Conservation (phyloP, 2,329 filamentous ascomycete species). For the Allantophomopsis lycopodina region DNA sequence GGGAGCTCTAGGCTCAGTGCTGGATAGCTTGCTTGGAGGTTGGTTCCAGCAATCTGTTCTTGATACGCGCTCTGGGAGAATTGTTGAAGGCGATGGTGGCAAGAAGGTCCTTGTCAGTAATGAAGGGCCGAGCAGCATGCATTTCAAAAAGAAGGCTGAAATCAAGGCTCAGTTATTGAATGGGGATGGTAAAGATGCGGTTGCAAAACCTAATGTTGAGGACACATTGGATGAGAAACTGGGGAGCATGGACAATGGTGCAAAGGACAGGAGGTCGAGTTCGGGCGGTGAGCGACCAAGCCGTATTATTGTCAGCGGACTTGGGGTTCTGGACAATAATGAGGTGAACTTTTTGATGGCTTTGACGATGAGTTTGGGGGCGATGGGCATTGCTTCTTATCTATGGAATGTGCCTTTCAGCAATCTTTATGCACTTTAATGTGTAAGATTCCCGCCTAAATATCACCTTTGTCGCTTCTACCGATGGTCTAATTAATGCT, state of each 20-base stretch:
- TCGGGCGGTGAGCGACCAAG: conserved; percentile 37
- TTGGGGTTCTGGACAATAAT: conserved; percentile 83
- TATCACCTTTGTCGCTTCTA: no score
- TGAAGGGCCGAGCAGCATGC: conserved; percentile 14
- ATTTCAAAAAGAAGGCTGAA: conserved; percentile 20
- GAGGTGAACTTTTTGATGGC: conserved; percentile 93
- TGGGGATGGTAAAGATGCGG: conserved; percentile 28
- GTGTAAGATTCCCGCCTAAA: no score
- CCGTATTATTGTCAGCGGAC: conserved; percentile 46
- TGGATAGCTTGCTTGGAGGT: conserved; percentile 82
- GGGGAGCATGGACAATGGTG: conserved; percentile 19
- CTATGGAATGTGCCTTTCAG: conserved; percentile 42
- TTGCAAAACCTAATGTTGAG: conserved; percentile 21
- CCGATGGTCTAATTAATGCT: no score
- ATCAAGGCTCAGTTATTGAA: conserved; percentile 26
- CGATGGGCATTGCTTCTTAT: conserved; percentile 53
- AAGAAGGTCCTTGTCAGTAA: conserved; percentile 34
- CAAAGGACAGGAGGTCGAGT: conserved; percentile 35
- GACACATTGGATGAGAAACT: conserved; percentile 21
- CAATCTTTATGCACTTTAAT: conserved; percentile 19
- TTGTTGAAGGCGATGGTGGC: conserved; percentile 78
- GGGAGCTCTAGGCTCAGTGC: conserved; percentile 65
- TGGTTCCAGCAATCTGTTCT: conserved; percentile 75
- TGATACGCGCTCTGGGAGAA: conserved; percentile 71
- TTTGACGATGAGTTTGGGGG: conserved; percentile 61